Conservation (phyloP, 2,329 filamentous ascomycete genomes). For the Trichoderma pleuroti region DNA sequence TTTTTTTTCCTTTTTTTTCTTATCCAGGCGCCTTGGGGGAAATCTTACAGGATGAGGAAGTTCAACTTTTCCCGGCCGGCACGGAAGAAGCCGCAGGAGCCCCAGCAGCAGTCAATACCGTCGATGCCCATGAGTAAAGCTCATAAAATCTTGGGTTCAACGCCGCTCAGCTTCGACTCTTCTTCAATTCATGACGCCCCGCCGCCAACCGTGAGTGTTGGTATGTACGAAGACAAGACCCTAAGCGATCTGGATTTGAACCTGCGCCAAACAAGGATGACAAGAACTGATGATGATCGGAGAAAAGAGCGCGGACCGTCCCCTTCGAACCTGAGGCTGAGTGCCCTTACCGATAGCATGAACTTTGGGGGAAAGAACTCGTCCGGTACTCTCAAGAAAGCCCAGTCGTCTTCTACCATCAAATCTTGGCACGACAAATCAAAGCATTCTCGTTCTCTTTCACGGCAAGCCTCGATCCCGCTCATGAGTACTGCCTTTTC, state of each 20-base stretch:
- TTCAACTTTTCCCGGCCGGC: conserved; percentile 49
- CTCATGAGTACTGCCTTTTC: conserved; percentile 56
- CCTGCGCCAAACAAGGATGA: conserved; percentile 24
- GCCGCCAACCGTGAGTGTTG: conserved; percentile 45
- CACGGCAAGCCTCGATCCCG: conserved; percentile 56
- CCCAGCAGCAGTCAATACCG: conserved; percentile 25
- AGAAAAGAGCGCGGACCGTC: conserved; percentile 46
- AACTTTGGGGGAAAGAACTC: conserved; percentile 38
- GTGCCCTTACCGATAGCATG: conserved; percentile 16
- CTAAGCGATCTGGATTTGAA: conserved; percentile 23
- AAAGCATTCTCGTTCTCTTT: conserved; percentile 54
- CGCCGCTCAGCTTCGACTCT: conserved; percentile 43
- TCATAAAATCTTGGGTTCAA: conserved; percentile 48
- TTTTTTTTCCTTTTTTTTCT: neutral
- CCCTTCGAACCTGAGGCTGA: conserved; percentile 34
- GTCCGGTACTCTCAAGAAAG: conserved; percentile 43
- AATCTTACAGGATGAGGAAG: conserved; percentile 37
- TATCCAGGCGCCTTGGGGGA: neutral
- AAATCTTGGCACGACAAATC: conserved; percentile 55
- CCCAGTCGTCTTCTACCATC: conserved; percentile 53
- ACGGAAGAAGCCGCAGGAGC: conserved; percentile 40
- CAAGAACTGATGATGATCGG: conserved; percentile 32
- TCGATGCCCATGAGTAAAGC: conserved; percentile 48
- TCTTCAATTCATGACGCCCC: conserved; percentile 36
- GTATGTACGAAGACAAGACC: conserved; percentile 41